Base-by-base conservation (phyloP, 345 rosid species). In the Pugionium dolabratum region DNA sequence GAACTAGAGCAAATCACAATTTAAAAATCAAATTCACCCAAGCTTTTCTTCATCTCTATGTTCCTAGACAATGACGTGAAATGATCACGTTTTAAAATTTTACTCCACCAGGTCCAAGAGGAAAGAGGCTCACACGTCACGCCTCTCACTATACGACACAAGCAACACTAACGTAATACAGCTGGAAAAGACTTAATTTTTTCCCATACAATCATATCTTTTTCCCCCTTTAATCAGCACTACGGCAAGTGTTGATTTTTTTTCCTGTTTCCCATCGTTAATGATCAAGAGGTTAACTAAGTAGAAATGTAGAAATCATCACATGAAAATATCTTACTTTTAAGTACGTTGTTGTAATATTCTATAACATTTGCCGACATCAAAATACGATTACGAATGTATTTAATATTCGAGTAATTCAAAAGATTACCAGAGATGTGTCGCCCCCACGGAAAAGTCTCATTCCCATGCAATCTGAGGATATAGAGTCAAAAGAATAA, bases 381-480 rank as follows among this genome's bases (percentile, higher is more conserved):
- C n/a, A 64, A 30, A 37, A 5, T 41, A 56, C 18, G 9, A 33
- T 11, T 10, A 36, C 47, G 35, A 37, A 66, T 28, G 28, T 10
- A 41, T 35, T 32, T 8, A 9, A 6, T 62, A 44, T 1, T 29
- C 25, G 61, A 68, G 59, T 75, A 40, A 69, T 30, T 28, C 36
- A 28, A 10, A 29, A 69, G 50, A 82, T 77, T 67, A 91, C 97
- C 88, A 77, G 75, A 64, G 90, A 75, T 9, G 85, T 66, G 77
- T 85, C 87, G 48, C 80, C 74, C 77, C 87, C 88, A 72, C 94
- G 70, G 63, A 85, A 79, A 54, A 86, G 46, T 64, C 87, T 78
- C 72, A 88, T 74, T 70, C 86, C 83, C 26, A 79, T 71, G 77
- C 98, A 91, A 47, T 83, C 98, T 88, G 83, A 69, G 68, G 64